These are phyloP conservation scores for Fusarium torreyae DNA, from an alignment of 2,329 filamentous ascomycete species.

Conservation along the genomic window DNA sequence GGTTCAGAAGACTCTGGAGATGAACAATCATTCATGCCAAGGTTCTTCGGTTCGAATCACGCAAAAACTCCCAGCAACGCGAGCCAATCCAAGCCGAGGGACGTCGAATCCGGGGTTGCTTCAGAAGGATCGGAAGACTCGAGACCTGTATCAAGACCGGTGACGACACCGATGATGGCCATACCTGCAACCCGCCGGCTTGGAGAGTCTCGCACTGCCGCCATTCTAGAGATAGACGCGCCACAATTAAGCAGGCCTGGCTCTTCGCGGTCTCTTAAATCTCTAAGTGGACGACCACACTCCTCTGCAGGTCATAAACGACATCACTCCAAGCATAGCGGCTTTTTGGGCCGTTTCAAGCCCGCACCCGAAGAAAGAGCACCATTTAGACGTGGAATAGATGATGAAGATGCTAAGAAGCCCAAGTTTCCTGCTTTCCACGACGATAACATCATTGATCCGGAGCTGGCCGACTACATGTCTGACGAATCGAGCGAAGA, in stretches of 20 bases:
- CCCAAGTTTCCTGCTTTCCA: constrained; percentile 90
- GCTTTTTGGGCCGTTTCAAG: constrained; percentile 83
- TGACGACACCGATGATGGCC: constrained; percentile 80
- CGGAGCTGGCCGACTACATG: constrained; percentile 94
- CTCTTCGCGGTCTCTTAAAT: constrained; percentile 90
- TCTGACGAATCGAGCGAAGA: constrained; percentile 96
- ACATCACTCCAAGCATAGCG: constrained; percentile 87
- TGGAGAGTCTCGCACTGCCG: constrained; percentile 86
- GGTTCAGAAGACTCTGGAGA: constrained; percentile 89
- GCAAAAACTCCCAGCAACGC: constrained; percentile 58
- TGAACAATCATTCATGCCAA: constrained; percentile 77
- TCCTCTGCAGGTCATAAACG: constrained; percentile 83
- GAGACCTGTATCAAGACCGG: constrained; percentile 69
- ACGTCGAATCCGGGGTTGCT: constrained; percentile 58
- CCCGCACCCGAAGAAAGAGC: constrained; percentile 82
- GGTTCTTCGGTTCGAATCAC: constrained; percentile 72
- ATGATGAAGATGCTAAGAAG: constrained; percentile 76
- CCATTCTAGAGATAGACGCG: constrained; percentile 90
- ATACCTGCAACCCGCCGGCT: constrained; percentile 76
- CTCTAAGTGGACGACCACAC: constrained; percentile 79
- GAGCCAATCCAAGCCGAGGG: constrained; percentile 56
- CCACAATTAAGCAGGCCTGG: constrained; percentile 90
- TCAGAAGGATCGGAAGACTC: constrained; percentile 62
- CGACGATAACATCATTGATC: constrained; percentile 98
- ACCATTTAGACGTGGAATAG: constrained; percentile 83